Percentiles rank a stretch among this genome's conserved stretches.
These are phyloP conservation scores for Candida odintsovae DNA, from an alignment of 805 yeast species.

Conservation along the genomic window DNA sequence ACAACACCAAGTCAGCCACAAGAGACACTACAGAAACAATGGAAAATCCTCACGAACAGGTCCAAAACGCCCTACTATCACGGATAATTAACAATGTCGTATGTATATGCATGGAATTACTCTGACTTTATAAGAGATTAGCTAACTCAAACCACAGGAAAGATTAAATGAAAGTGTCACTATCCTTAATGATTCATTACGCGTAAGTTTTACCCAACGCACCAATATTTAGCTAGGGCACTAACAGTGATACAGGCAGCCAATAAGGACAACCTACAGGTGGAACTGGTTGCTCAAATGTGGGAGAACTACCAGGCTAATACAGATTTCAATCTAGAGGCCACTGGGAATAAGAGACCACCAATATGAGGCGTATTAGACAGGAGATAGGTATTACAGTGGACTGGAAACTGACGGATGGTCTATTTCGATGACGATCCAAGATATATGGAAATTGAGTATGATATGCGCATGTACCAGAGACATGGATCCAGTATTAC, in stretches of 20 bases:
- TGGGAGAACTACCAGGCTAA: slow-evolving; percentile 74
- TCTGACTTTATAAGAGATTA: neutral
- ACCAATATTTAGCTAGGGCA: neutral
- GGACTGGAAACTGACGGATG: too few relatives aligned
- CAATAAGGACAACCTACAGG: slow-evolving; percentile 59
- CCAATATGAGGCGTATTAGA: slow-evolving; percentile 29
- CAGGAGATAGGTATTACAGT: too few relatives aligned
- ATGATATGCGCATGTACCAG: too few relatives aligned
- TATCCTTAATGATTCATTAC: slow-evolving; percentile 55
- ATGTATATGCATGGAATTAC: slow-evolving; percentile 27
- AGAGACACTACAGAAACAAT: slow-evolving; percentile 26
- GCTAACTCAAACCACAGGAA: slow-evolving; percentile 35
- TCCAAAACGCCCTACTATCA: slow-evolving; percentile 66
- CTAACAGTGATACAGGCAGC: slow-evolving; percentile 31
- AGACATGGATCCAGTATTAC: too few relatives aligned
- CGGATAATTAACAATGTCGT: slow-evolving; percentile 75
- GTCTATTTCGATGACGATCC: too few relatives aligned
- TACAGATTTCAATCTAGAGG: slow-evolving; percentile 61
- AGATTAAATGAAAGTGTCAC: slow-evolving; percentile 65
- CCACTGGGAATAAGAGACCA: slow-evolving; percentile 58
- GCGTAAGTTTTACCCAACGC: slow-evolving; percentile 23
- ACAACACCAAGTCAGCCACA: neutral
- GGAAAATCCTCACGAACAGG: slow-evolving; percentile 87
- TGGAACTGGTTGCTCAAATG: slow-evolving; percentile 68
- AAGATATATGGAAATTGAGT: too few relatives aligned